Percentiles rank a stretch among this genome's conserved stretches.
phyloP scores from a whole-genome alignment of 805 yeast species.

The Ogataea ramenticola region DNA sequence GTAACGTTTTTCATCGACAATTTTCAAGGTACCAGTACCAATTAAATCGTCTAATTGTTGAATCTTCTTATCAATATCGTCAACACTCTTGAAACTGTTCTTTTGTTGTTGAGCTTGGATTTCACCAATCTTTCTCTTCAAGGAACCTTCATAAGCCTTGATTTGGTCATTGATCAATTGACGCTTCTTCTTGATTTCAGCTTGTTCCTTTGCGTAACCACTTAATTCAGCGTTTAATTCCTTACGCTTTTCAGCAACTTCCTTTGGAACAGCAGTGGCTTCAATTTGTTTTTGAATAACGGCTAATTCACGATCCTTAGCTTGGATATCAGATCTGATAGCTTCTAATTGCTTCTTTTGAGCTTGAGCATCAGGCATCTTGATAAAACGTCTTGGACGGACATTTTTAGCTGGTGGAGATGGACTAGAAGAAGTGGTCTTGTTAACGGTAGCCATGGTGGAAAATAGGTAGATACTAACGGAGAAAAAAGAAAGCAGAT shows the following conservation, averaged over 20 bases:
- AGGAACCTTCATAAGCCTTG: constrained; percentile 55
- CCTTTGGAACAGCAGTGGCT: constrained; percentile 43
- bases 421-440: not conserved
- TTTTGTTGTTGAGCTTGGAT: constrained; percentile 67
- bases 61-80: constrained; percentile 64
- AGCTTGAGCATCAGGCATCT: constrained; percentile 66
- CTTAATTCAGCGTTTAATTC: constrained; percentile 38
- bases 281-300: constrained; percentile 50
- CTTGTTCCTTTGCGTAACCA: constrained; percentile 32
- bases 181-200: constrained; percentile 26
- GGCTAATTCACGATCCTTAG: constrained; percentile 47
- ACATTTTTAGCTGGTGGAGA: not conserved
- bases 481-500: too few relatives aligned
- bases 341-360: constrained; percentile 52
- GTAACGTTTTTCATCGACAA: constrained; percentile 84
- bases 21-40: constrained; percentile 69
- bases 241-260: constrained; percentile 45
- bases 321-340: constrained; percentile 54
- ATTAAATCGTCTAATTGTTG: constrained; percentile 62
- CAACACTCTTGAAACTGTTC: constrained; percentile 57
- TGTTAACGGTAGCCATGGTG: not conserved
- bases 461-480: not conserved
- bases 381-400: constrained; percentile 44
- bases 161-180: constrained; percentile 49
- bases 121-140: constrained; percentile 72